Conservation (phyloP, 1,284 basidiomycete species). For the Wallemia ichthyophaga region DNA sequence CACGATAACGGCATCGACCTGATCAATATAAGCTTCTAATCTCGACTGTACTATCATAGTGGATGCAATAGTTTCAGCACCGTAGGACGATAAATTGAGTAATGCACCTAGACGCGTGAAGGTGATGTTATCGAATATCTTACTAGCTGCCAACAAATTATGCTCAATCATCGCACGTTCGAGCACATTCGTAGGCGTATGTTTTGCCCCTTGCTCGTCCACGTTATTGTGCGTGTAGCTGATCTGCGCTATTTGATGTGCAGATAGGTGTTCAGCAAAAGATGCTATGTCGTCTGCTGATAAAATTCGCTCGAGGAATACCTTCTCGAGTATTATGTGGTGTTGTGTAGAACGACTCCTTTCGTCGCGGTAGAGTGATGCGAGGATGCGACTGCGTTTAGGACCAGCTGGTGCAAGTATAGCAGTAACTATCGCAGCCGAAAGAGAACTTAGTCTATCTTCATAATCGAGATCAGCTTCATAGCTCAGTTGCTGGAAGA, state of each 20-base stretch:
- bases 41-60: conserved; percentile 11
- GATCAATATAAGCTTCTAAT: conserved; percentile 10
- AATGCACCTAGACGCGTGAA: conserved; percentile 60
- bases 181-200: conserved; percentile 61
- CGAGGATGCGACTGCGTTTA: conserved; percentile 66
- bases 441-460: conserved; percentile 62
- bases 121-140: conserved; percentile 74
- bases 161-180: conserved; percentile 96
- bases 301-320: conserved; percentile 90
- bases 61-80: conserved; percentile 10
- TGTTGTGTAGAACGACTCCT: conserved; percentile 46
- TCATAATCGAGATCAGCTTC: conserved; percentile 63
- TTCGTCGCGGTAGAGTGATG: conserved; percentile 77
- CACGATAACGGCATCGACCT: conserved; percentile 8
- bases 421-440: conserved; percentile 70
- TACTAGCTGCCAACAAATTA: conserved; percentile 77
- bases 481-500: conserved; percentile 80
- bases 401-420: conserved; percentile 94
- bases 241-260: conserved; percentile 76
- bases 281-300: conserved; percentile 59
- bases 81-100: conserved; percentile 46
- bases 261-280: conserved; percentile 58
- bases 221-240: conserved; percentile 45
- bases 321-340: conserved; percentile 72
- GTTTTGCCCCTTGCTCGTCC: conserved; percentile 17